A percentile compares a stretch with the other conserved stretches of the same genome.
These are phyloP conservation scores for Trypanosoma lewisi DNA, from an alignment of 208 protist species.

Conservation along the genomic window DNA sequence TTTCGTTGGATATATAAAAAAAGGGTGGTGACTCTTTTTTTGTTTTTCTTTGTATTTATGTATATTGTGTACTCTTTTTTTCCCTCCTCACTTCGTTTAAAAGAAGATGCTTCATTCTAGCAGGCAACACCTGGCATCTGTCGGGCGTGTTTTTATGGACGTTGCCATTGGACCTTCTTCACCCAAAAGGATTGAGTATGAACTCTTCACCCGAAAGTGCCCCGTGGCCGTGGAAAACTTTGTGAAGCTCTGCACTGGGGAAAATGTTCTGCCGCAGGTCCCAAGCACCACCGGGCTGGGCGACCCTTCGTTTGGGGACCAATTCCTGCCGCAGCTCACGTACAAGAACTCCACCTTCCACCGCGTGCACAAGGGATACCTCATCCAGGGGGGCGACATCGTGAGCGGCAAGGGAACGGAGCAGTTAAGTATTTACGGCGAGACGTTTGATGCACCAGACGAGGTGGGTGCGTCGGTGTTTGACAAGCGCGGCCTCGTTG, in stretches of 20 bases:
- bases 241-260: slow-evolving; percentile 84
- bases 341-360: slow-evolving; percentile 92
- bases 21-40: slow-evolving; percentile 11
- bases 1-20: background rate
- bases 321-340: slow-evolving; percentile 83
- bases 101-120: slow-evolving; percentile 39
- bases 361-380: slow-evolving; percentile 88
- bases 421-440: slow-evolving; percentile 97
- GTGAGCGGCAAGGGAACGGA: slow-evolving; percentile 86
- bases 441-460: slow-evolving; percentile 91
- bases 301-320: slow-evolving; percentile 68
- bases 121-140: slow-evolving; percentile 22
- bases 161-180: slow-evolving; percentile 49
- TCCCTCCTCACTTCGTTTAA: background rate
- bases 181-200: slow-evolving; percentile 67
- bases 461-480: slow-evolving; percentile 92
- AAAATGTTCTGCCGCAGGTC: slow-evolving; percentile 61
- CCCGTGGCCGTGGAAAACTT: slow-evolving; percentile 86
- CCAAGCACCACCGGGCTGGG: slow-evolving; percentile 53
- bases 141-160: slow-evolving; percentile 74
- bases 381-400: slow-evolving; percentile 91
- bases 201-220: slow-evolving; percentile 76
- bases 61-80: background rate
- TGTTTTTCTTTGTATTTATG: slow-evolving; percentile 2
- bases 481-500: slow-evolving; percentile 87